phyloP scores from a whole-genome alignment of 176 grass and related monocot species.

The Musa schizocarpa region DNA sequence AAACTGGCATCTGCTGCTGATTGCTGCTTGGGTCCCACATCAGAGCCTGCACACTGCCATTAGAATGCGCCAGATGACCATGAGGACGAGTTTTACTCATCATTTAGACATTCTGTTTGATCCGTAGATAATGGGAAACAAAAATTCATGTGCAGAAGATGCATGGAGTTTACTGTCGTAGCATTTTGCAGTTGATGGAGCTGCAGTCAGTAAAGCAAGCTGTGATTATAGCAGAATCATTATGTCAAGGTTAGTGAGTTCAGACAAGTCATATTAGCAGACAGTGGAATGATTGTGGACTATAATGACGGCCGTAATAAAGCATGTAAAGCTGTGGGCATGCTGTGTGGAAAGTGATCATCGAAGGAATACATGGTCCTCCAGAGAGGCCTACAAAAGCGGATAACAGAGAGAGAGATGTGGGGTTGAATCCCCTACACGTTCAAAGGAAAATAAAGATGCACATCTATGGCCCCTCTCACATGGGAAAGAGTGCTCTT shows the following conservation, averaged over 20 bases:
- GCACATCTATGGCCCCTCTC: slow-evolving; percentile 2
- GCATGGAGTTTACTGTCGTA: neutral
- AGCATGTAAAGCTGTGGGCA: neutral
- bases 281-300: slow-evolving; percentile 6
- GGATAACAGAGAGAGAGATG: slow-evolving; percentile 3
- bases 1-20: neutral
- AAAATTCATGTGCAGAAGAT: neutral
- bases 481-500: slow-evolving; percentile 50
- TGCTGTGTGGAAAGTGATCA: slow-evolving; percentile 20
- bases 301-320: slow-evolving; percentile 15
- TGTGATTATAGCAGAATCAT: slow-evolving; percentile 48
- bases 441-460: slow-evolving; percentile 12
- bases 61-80: neutral
- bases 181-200: neutral
- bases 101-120: neutral
- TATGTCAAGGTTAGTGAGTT: slow-evolving; percentile 22
- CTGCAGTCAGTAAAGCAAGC: neutral
- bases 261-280: neutral
- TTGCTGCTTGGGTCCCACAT: neutral
- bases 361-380: slow-evolving; percentile 15
- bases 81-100: neutral
- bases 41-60: slow-evolving; percentile 7
- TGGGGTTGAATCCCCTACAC: slow-evolving; percentile 6
- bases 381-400: neutral
- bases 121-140: neutral